Evolutionary conservation across 768 basidiomycete genomes (phyloP).

Genomic region (Termitomyces sp.): DNA sequence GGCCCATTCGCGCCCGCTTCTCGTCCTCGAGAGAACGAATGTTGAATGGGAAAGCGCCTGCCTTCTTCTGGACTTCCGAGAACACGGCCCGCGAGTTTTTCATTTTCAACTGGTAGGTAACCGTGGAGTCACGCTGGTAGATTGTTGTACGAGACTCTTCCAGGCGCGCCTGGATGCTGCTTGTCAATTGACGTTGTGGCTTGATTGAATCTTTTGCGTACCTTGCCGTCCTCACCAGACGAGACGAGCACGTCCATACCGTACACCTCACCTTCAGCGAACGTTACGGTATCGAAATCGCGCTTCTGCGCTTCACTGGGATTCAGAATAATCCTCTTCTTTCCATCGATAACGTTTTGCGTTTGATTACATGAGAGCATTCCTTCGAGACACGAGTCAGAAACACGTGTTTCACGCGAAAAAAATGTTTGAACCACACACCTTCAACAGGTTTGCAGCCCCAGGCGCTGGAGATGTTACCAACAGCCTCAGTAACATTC

Average conservation of each 20-base stretch:
- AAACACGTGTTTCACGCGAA: not conserved
- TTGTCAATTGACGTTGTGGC: not conserved
- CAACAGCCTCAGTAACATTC: constrained; percentile 85
- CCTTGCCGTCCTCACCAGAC: constrained; percentile 89
- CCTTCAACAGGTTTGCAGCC: constrained; percentile 95
- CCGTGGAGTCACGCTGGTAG: constrained; percentile 82
- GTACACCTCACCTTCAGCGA: constrained; percentile 93
- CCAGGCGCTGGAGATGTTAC: constrained; percentile 65
- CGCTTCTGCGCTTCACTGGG: constrained; percentile 80
- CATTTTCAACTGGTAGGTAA: constrained; percentile 96
- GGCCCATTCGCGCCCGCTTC: constrained; percentile 91
- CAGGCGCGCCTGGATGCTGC: constrained; percentile 64
- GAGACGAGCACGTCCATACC: constrained; percentile 91
- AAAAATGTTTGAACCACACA: constrained; percentile 23
- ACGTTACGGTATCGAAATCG: constrained; percentile 81
- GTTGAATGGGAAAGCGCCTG: constrained; percentile 97
- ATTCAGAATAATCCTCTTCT: constrained; percentile 92
- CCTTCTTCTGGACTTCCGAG: constrained; percentile 97
- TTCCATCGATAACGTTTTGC: constrained; percentile 94
- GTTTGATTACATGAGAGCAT: constrained; percentile 95
- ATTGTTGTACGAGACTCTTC: constrained; percentile 91
- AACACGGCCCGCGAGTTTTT: constrained; percentile 97
- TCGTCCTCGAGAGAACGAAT: constrained; percentile 93
- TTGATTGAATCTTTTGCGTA: constrained; percentile 24
- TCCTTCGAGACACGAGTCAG: constrained; percentile 39